phyloP scores from a whole-genome alignment of 2,329 filamentous ascomycete genomes.

The Camillea tinctor region DNA sequence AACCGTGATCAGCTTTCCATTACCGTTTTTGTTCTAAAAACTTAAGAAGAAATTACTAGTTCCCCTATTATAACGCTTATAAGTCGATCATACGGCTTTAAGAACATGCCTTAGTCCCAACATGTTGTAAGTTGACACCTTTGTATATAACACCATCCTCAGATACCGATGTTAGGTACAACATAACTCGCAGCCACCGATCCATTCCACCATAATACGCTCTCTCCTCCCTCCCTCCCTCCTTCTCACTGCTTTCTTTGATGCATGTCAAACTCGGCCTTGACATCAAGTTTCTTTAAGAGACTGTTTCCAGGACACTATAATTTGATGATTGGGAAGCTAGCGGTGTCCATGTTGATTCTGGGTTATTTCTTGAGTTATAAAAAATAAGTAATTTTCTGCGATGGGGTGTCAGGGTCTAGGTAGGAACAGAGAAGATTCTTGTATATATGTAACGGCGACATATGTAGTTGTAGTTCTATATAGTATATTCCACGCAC shows the following conservation, averaged over 20 bases:
- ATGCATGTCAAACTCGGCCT: slow-evolving; percentile 2
- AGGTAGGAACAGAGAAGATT: no score
- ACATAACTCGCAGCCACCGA: slow-evolving; percentile 1
- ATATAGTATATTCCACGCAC: no score
- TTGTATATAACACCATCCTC: neutral
- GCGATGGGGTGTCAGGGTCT: no score
- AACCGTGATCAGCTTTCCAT: slow-evolving; percentile 1
- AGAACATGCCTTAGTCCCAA: slow-evolving; percentile 17
- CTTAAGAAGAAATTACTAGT: no score
- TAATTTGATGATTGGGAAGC: neutral
- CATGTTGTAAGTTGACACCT: slow-evolving; percentile 2
- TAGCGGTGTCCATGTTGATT: neutral
- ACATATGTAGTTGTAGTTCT: no score
- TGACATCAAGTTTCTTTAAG: slow-evolving; percentile 3
- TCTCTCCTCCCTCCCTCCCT: no score
- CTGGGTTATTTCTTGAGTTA: neutral
- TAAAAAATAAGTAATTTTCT: slow-evolving; percentile 34
- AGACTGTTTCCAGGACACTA: neutral
- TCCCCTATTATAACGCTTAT: neutral
- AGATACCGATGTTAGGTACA: neutral
- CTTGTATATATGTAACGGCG: no score
- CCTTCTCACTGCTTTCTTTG: slow-evolving; percentile 6
- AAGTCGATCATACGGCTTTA: slow-evolving; percentile 26
- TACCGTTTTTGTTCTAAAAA: no score
- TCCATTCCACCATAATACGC: slow-evolving; percentile 4